Evolutionary conservation across 2,329 filamentous ascomycete genomes (phyloP).

Genomic region (Fusarium camptoceras): DNA sequence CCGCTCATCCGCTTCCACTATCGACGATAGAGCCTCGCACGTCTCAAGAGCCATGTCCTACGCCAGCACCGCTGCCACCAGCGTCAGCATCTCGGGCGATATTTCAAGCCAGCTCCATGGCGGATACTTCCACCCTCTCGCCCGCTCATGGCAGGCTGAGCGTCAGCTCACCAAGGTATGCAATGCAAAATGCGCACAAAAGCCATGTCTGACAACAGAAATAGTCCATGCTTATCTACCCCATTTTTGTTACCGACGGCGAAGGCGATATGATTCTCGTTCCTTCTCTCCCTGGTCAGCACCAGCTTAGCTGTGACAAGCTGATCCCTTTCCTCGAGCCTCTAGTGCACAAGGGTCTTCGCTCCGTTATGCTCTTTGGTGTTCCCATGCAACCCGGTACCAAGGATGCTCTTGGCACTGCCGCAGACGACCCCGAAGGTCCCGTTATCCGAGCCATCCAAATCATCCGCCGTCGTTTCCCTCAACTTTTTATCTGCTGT

Average conservation of each 20-base stretch:
- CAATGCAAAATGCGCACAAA: constrained; percentile 5
- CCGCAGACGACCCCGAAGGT: constrained; percentile 91
- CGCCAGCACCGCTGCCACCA: constrained; percentile 73
- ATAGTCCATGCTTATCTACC: constrained; percentile 98
- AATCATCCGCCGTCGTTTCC: constrained; percentile 85
- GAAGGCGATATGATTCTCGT: constrained; percentile 93
- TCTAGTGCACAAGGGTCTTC: constrained; percentile 88
- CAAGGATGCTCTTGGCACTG: constrained; percentile 92
- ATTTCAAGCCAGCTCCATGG: constrained; percentile 87
- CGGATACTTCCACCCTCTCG: constrained; percentile 83
- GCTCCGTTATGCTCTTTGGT: constrained; percentile 94
- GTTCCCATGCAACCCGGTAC: constrained; percentile 83
- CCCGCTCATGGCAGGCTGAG: constrained; percentile 85
- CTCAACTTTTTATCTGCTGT: constrained; percentile 87
- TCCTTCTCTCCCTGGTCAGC: constrained; percentile 89
- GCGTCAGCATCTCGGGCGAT: constrained; percentile 77
- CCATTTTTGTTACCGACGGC: constrained; percentile 94
- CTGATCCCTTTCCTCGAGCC: constrained; percentile 86
- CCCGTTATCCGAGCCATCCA: constrained; percentile 91
- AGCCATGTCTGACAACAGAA: constrained; percentile 25
- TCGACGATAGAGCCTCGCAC: constrained; percentile 70
- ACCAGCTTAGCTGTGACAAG: constrained; percentile 88
- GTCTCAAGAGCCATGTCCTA: constrained; percentile 74
- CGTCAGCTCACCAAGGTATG: constrained; percentile 85
- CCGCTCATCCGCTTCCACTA: constrained; percentile 64